A percentile compares a stretch with the other conserved stretches of the same genome.
Evolutionary conservation across 176 grass and related monocot genomes (phyloP).

Genomic region (Chrysopogon serrulatus): DNA sequence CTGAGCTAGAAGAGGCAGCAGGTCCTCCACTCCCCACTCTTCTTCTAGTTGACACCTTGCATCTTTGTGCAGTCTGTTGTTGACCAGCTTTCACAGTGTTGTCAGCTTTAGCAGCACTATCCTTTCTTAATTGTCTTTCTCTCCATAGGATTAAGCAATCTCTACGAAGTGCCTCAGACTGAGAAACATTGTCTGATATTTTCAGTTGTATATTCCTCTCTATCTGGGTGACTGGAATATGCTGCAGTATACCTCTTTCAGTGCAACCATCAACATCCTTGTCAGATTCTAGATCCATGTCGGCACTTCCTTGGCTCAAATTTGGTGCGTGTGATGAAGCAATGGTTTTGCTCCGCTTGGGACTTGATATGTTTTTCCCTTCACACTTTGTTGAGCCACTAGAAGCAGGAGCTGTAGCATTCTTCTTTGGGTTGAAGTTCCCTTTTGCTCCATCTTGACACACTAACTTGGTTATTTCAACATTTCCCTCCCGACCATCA

Average conservation of each 20-base stretch:
- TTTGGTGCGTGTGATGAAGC: constrained; percentile 13
- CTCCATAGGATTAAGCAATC: constrained; percentile 32
- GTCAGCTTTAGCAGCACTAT: constrained; percentile 12
- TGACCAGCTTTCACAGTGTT: background rate
- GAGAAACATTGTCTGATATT: constrained; percentile 10
- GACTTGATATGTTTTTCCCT: constrained; percentile 10
- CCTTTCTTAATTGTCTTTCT: constrained; percentile 16
- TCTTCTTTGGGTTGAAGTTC: background rate
- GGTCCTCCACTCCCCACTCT: background rate
- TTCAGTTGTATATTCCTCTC: background rate
- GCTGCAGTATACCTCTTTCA: background rate
- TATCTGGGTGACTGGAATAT: background rate
- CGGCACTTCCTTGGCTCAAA: constrained; percentile 14
- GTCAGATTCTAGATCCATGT: constrained; percentile 16
- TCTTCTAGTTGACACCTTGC: background rate
- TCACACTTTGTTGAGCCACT: constrained; percentile 18
- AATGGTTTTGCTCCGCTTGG: constrained; percentile 27
- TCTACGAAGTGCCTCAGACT: constrained; percentile 9
- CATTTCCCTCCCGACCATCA: background rate
- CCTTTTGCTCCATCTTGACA: constrained; percentile 21
- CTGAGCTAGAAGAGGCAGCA: constrained; percentile 8
- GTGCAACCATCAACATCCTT: constrained; percentile 8
- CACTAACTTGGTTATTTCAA: background rate
- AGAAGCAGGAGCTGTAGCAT: constrained; percentile 1
- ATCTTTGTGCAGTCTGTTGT: background rate